Evolutionary conservation across 352 stramenopile species (phyloP).

Genomic region (Globisporangium alternatum): DNA sequence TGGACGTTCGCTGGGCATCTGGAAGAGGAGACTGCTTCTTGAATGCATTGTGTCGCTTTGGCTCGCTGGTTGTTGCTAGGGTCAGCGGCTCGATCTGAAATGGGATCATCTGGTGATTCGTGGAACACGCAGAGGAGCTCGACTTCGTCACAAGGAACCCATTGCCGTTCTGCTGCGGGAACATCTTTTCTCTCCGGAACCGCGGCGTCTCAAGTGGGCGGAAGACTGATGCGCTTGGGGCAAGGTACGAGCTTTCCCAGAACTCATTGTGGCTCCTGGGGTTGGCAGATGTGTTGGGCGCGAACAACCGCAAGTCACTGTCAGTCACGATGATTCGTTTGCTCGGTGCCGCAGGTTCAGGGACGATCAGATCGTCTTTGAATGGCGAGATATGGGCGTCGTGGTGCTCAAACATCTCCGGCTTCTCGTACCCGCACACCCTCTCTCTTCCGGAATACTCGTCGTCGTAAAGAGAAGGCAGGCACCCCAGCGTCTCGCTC

Average conservation of each 20-base stretch:
- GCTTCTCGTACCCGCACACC: constrained; percentile 1
- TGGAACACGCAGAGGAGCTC: constrained; percentile 5
- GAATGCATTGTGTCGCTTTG: background rate
- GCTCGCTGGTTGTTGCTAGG: constrained; percentile 1
- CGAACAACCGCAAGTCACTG: constrained; percentile 36
- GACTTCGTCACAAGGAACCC: constrained; percentile 5
- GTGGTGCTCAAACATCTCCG: background rate
- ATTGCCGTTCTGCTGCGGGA: constrained; percentile 16
- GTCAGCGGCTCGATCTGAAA: constrained; percentile 15
- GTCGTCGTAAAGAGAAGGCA: constrained; percentile 20
- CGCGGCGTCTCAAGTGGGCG: background rate
- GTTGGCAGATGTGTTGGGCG: background rate
- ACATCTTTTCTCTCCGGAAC: constrained; percentile 22
- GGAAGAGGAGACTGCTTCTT: constrained; percentile 18
- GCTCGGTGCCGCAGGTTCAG: constrained; percentile 36
- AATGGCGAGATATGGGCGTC: background rate
- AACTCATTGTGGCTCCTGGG: background rate
- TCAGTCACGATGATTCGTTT: constrained; percentile 52
- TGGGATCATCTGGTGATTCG: constrained; percentile 17
- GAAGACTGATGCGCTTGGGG: background rate
- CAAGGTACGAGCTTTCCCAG: constrained; percentile 6
- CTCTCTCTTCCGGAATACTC: constrained; percentile 4
- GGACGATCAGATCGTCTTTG: constrained; percentile 18
- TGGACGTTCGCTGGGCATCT: constrained; percentile 10
- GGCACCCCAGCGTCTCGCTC: constrained; percentile 1